Conservation (phyloP, 2,329 filamentous ascomycete species). For the Claviceps spartinae region DNA sequence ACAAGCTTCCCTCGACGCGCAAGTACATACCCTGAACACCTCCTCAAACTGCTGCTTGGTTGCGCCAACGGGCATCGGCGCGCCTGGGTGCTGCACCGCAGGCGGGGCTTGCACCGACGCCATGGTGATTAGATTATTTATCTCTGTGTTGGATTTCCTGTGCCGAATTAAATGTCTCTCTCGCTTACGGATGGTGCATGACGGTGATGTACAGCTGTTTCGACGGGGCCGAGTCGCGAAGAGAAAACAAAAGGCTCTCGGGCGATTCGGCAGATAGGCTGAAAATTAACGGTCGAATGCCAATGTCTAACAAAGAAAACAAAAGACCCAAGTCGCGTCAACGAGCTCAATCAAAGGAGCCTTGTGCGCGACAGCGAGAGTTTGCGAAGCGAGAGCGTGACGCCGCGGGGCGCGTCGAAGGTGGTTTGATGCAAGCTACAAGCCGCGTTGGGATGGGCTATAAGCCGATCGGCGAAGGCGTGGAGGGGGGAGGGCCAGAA, state of each 20-base stretch:
- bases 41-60: constrained; percentile 70
- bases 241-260: not conserved
- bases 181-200: constrained; percentile 24
- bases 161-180: constrained; percentile 1
- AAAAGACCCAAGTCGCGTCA: constrained; percentile 13
- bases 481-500: constrained; percentile 9
- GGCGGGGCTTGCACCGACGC: constrained; percentile 65
- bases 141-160: not conserved
- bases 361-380: constrained; percentile 8
- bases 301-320: not conserved
- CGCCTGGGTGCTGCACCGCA: constrained; percentile 52
- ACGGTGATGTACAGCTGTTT: constrained; percentile 17
- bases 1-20: not conserved
- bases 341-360: constrained; percentile 6
- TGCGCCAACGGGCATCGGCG: constrained; percentile 49
- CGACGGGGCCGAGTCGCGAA: constrained; percentile 1
- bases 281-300: constrained; percentile 3
- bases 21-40: constrained; percentile 46
- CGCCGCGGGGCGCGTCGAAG: constrained; percentile 16
- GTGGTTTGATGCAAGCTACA: constrained; percentile 2
- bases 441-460: constrained; percentile 5
- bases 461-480: constrained; percentile 7
- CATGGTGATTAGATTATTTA: constrained; percentile 40
- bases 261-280: not conserved
- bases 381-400: constrained; percentile 9